phyloP scores from a whole-genome alignment of 805 yeast genomes.

The Yarrowia sp. region DNA sequence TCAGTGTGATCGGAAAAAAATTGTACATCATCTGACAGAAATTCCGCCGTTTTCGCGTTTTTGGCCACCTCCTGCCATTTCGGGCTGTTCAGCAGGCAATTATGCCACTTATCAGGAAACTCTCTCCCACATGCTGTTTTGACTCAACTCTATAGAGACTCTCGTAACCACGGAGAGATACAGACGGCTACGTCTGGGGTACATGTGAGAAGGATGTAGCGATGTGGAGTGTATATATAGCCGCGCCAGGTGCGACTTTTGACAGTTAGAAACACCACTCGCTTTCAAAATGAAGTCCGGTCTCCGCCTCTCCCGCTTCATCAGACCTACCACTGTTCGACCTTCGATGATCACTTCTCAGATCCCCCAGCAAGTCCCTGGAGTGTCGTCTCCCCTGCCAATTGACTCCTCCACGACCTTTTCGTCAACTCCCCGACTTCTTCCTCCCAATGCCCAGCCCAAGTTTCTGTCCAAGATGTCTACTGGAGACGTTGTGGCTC shows the following conservation, averaged over 20 bases:
- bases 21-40: background rate
- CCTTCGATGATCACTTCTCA: background rate
- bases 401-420: background rate
- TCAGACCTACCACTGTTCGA: conserved; percentile 2
- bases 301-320: background rate
- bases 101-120: conserved; percentile 1
- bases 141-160: background rate
- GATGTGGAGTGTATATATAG: conserved; percentile 1
- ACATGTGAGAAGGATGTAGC: conserved; percentile 19
- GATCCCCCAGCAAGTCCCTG: background rate
- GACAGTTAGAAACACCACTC: too few relatives aligned
- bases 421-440: conserved; percentile 14
- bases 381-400: background rate
- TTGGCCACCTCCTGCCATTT: conserved; percentile 19
- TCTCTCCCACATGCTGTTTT: conserved; percentile 35
- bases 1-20: background rate
- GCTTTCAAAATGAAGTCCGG: background rate
- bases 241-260: too few relatives aligned
- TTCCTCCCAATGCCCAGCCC: conserved; percentile 8
- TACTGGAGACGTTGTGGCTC: conserved; percentile 18
- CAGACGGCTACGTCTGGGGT: background rate
- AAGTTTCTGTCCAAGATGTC: background rate
- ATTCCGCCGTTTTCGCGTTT: background rate
- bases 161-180: too few relatives aligned
- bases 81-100: background rate